phyloP scores from a whole-genome alignment of 2,329 filamentous ascomycete genomes.

The Colletotrichum gigasporum region DNA sequence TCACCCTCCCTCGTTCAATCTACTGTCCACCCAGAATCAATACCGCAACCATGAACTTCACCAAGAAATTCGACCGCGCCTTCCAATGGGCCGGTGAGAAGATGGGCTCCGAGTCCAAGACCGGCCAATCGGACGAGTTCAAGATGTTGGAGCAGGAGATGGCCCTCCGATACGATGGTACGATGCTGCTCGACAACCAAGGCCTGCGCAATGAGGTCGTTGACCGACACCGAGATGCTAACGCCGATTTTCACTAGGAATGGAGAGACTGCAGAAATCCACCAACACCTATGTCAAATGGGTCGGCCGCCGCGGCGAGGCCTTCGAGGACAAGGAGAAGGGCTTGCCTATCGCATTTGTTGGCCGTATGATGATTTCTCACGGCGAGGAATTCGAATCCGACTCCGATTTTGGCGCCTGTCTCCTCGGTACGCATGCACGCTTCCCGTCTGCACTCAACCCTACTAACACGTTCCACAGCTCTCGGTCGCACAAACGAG shows the following conservation, averaged over 20 bases:
- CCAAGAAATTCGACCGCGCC: slow-evolving; percentile 92
- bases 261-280: slow-evolving; percentile 88
- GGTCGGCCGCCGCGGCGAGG: slow-evolving; percentile 83
- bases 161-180: slow-evolving; percentile 88
- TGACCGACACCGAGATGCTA: slow-evolving; percentile 3
- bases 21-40: not conserved
- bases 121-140: slow-evolving; percentile 88
- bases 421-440: slow-evolving; percentile 70
- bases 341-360: slow-evolving; percentile 81
- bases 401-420: slow-evolving; percentile 93
- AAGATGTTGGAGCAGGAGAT: slow-evolving; percentile 91
- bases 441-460: not conserved
- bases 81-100: slow-evolving; percentile 98
- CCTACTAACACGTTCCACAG: slow-evolving; percentile 49
- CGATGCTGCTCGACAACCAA: slow-evolving; percentile 31
- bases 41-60: slow-evolving; percentile 59
- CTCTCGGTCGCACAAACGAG: slow-evolving; percentile 87
- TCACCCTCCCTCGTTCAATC: not conserved
- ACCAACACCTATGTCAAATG: slow-evolving; percentile 90
- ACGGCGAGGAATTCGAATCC: slow-evolving; percentile 91
- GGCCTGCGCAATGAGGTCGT: not conserved
- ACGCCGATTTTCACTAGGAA: slow-evolving; percentile 65
- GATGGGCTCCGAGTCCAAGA: slow-evolving; percentile 93
- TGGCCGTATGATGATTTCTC: slow-evolving; percentile 84
- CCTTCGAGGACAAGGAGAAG: slow-evolving; percentile 86